Conservation (phyloP, 2,329 filamentous ascomycete species). For the Pyrenophora seminiperda region DNA sequence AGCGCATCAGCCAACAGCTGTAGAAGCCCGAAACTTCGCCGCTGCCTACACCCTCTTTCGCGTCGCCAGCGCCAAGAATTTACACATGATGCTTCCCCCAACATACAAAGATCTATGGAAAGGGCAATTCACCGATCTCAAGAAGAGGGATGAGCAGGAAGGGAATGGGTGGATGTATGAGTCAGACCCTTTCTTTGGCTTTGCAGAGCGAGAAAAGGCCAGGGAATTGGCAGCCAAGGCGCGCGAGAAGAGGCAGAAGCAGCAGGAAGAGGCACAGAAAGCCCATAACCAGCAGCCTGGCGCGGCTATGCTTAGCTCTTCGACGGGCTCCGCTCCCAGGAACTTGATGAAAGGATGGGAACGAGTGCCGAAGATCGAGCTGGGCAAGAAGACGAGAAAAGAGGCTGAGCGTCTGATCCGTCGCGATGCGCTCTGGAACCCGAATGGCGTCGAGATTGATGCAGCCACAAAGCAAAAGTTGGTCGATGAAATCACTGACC, state of each 20-base stretch:
- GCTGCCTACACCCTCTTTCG: slow-evolving; percentile 90
- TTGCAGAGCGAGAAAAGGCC: slow-evolving; percentile 78
- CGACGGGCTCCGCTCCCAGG: slow-evolving; percentile 38
- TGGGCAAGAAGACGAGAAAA: slow-evolving; percentile 79
- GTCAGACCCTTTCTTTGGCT: slow-evolving; percentile 86
- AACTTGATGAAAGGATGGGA: slow-evolving; percentile 75
- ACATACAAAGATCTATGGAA: slow-evolving; percentile 92
- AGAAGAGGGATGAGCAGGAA: slow-evolving; percentile 77
- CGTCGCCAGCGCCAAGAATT: slow-evolving; percentile 93
- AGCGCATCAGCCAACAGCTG: slow-evolving; percentile 74
- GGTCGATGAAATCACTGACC: slow-evolving; percentile 72
- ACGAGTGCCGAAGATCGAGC: slow-evolving; percentile 85
- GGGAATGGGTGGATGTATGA: slow-evolving; percentile 89
- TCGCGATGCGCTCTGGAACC: slow-evolving; percentile 83
- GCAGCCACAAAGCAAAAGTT: slow-evolving; percentile 62
- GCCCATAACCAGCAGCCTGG: slow-evolving; percentile 58
- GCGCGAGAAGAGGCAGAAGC: slow-evolving; percentile 65
- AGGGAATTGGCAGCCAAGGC: slow-evolving; percentile 79
- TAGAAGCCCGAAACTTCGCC: slow-evolving; percentile 92
- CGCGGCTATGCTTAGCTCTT: slow-evolving; percentile 33
- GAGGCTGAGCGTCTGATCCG: slow-evolving; percentile 82
- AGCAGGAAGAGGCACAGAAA: slow-evolving; percentile 64
- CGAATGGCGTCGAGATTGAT: slow-evolving; percentile 71
- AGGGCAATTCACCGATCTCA: slow-evolving; percentile 79
- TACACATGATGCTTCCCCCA: slow-evolving; percentile 91